Evolutionary conservation across 331 rosid genomes (phyloP).

Genomic region (Quercus phellos): DNA sequence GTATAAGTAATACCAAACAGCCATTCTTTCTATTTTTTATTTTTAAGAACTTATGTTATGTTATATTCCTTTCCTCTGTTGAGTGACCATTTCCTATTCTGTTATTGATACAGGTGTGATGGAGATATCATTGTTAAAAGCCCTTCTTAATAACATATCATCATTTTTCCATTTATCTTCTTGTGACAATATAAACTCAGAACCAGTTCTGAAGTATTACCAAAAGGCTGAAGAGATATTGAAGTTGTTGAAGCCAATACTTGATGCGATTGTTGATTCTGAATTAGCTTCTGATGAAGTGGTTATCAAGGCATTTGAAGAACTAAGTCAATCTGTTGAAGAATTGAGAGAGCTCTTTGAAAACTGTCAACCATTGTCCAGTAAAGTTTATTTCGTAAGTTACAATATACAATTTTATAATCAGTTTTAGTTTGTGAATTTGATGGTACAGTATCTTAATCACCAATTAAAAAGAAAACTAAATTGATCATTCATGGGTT

Average conservation of each 20-base stretch:
- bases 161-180: slow-evolving; percentile 61
- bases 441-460: background rate
- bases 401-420: slow-evolving; percentile 2
- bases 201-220: slow-evolving; percentile 68
- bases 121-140: slow-evolving; percentile 78
- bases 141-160: slow-evolving; percentile 60
- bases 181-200: slow-evolving; percentile 55
- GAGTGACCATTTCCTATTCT: slow-evolving; percentile 2
- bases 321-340: slow-evolving; percentile 55
- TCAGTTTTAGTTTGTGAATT: slow-evolving; percentile 7
- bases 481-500: slow-evolving; percentile 17
- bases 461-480: slow-evolving; percentile 9
- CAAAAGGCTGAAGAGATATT: slow-evolving; percentile 65
- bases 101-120: slow-evolving; percentile 66
- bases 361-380: slow-evolving; percentile 78
- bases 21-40: background rate
- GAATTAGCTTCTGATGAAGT: slow-evolving; percentile 63
- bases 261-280: slow-evolving; percentile 64
- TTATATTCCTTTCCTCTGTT: background rate
- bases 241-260: slow-evolving; percentile 67
- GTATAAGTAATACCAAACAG: background rate
- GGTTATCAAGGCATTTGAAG: slow-evolving; percentile 57
- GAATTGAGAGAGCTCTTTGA: slow-evolving; percentile 70
- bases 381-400: slow-evolving; percentile 96
- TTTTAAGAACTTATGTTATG: background rate